Conservation (phyloP, 306 rosid genomes). For the Pueraria montana region DNA sequence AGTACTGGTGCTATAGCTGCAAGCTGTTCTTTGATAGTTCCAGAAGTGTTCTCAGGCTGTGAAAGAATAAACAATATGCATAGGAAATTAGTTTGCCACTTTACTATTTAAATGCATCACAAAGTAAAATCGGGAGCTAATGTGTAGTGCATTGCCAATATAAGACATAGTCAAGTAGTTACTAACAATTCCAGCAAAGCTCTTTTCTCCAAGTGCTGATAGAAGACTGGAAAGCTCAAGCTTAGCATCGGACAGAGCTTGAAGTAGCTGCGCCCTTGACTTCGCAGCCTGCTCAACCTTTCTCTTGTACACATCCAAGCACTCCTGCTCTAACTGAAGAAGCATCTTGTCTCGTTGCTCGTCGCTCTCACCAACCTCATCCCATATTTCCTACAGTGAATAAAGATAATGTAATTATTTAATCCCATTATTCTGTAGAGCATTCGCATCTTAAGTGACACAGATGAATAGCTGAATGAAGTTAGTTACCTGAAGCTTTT, state of each 20-base stretch:
- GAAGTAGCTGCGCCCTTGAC: constrained; percentile 95
- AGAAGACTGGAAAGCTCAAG: constrained; percentile 82
- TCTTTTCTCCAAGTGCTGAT: constrained; percentile 90
- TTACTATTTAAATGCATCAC: constrained; percentile 9
- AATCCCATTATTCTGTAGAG: constrained; percentile 19
- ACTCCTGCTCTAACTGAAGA: constrained; percentile 97
- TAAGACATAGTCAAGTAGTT: constrained; percentile 27
- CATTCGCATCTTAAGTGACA: neutral
- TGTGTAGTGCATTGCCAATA: neutral
- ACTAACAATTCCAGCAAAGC: constrained; percentile 63
- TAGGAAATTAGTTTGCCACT: constrained; percentile 38
- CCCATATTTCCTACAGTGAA: constrained; percentile 89
- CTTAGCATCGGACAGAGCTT: constrained; percentile 85
- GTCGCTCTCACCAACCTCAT: constrained; percentile 97
- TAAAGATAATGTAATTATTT: constrained; percentile 13
- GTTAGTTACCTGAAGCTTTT: constrained; percentile 87
- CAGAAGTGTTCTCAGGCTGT: constrained; percentile 58
- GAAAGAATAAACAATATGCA: constrained; percentile 20
- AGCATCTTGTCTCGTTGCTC: constrained; percentile 96
- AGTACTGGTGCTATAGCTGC: constrained; percentile 93
- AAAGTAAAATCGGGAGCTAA: neutral
- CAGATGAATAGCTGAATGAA: constrained; percentile 5
- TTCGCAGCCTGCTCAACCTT: constrained; percentile 96
- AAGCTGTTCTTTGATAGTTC: constrained; percentile 63
- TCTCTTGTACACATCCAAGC: constrained; percentile 95